phyloP scores from a whole-genome alignment of 371 early-diverging fungal genomes.

The Haplosporangium sp. region DNA sequence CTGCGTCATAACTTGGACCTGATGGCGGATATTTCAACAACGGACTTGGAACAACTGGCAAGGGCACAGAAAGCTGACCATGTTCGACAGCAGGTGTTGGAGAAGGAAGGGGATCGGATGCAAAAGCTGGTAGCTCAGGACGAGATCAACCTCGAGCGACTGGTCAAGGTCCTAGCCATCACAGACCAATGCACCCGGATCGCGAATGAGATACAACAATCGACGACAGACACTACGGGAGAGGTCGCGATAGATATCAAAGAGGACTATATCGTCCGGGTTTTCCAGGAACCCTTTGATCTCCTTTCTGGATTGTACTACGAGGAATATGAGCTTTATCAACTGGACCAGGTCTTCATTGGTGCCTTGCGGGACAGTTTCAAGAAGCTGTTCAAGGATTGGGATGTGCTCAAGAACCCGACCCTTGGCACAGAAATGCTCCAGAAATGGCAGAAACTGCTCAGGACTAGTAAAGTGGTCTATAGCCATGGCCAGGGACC shows the following conservation, averaged over 20 bases:
- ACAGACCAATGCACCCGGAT: conserved; percentile 61
- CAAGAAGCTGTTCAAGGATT: conserved; percentile 62
- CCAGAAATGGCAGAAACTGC: conserved; percentile 63
- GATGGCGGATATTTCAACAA: conserved; percentile 75
- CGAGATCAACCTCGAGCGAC: conserved; percentile 44
- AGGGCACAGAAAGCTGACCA: conserved; percentile 65
- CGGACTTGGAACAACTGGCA: conserved; percentile 75
- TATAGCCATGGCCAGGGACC: conserved; percentile 15
- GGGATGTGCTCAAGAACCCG: conserved; percentile 79
- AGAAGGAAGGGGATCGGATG: conserved; percentile 48
- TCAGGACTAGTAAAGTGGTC: conserved; percentile 45
- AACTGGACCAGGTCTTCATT: conserved; percentile 77
- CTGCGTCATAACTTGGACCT: conserved; percentile 82
- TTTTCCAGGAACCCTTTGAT: conserved; percentile 69
- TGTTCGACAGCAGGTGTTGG: conserved; percentile 54
- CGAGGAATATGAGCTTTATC: conserved; percentile 63
- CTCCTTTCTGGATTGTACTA: conserved; percentile 60
- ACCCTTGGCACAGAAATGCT: conserved; percentile 64
- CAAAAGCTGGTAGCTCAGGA: conserved; percentile 58
- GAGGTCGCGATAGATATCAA: conserved; percentile 57
- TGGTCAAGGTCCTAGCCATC: conserved; percentile 62
- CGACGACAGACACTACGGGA: conserved; percentile 39
- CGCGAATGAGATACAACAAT: conserved; percentile 56
- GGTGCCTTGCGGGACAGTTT: conserved; percentile 63
- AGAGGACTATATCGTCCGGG: conserved; percentile 58